A percentile compares a stretch with the other conserved stretches of the same genome.
phyloP scores from a whole-genome alignment of 208 protist genomes.

The Herpetomonas tarakana region DNA sequence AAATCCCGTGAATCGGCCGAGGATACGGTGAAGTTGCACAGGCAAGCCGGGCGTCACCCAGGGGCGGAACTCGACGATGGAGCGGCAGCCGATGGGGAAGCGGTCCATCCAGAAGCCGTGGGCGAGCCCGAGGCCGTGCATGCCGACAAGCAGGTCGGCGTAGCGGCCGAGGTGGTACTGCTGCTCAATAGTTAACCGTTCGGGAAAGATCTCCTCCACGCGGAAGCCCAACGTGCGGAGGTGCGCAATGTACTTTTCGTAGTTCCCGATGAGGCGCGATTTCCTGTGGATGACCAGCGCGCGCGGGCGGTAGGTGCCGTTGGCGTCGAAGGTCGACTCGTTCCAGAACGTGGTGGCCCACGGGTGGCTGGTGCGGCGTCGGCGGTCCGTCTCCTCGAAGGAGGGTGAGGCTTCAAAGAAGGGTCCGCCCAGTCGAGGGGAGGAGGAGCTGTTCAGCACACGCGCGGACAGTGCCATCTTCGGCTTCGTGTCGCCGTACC shows the following conservation, averaged over 20 bases:
- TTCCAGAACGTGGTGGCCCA: conserved; percentile 1
- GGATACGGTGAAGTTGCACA: conserved; percentile 7
- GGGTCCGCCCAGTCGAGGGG: background rate
- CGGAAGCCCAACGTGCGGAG: conserved; percentile 18
- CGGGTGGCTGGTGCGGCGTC: conserved; percentile 2
- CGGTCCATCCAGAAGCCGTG: conserved; percentile 26
- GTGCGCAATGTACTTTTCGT: background rate
- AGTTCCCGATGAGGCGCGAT: conserved; percentile 4
- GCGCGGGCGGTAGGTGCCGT: conserved; percentile 3
- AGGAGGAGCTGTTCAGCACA: conserved; percentile 4
- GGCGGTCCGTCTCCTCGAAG: conserved; percentile 3
- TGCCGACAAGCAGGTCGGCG: conserved; percentile 27
- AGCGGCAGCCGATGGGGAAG: conserved; percentile 2
- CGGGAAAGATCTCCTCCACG: conserved; percentile 21
- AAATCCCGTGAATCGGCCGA: background rate
- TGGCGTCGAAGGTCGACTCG: background rate
- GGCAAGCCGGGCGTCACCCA: conserved; percentile 11
- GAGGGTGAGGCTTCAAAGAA: background rate
- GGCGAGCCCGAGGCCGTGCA: conserved; percentile 29
- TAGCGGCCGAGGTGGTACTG: conserved; percentile 23
- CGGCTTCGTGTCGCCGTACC: background rate
- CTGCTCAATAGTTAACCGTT: conserved; percentile 14
- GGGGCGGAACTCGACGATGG: conserved; percentile 18
- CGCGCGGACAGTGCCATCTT: conserved; percentile 2
- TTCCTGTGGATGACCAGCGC: conserved; percentile 5